Conservation (phyloP, 2,329 filamentous ascomycete species). For the Didymosphaeria variabile region DNA sequence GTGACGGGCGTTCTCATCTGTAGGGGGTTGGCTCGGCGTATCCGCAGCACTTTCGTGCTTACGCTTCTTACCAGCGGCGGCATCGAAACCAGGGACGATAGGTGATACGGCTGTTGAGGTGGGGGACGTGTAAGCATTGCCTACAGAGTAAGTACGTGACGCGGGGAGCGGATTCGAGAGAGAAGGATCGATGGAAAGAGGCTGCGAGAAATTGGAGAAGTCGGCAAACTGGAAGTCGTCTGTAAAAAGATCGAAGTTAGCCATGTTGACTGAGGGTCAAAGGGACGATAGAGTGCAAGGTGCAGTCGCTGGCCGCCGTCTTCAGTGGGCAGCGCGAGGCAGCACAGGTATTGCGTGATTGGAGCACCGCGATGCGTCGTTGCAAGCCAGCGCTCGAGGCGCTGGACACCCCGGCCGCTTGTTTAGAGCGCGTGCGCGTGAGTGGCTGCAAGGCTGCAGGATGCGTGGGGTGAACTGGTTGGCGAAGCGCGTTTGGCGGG, state of each 20-base stretch:
- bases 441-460: constrained; percentile 32
- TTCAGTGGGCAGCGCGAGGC: constrained; percentile 29
- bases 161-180: constrained; percentile 41
- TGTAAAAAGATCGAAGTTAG: constrained; percentile 49
- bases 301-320: constrained; percentile 22
- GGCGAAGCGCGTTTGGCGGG: constrained; percentile 37
- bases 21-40: constrained; percentile 41
- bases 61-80: constrained; percentile 55
- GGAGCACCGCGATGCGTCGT: constrained; percentile 27
- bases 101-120: constrained; percentile 41
- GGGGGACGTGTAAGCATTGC: constrained; percentile 40
- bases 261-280: constrained; percentile 31
- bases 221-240: constrained; percentile 58
- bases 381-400: constrained; percentile 20
- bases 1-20: constrained; percentile 57
- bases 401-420: constrained; percentile 21
- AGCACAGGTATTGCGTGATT: constrained; percentile 48
- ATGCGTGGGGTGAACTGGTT: constrained; percentile 41
- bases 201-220: constrained; percentile 52
- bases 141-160: constrained; percentile 21
- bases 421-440: constrained; percentile 22
- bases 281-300: constrained; percentile 18
- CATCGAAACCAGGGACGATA: constrained; percentile 37
- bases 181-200: constrained; percentile 41
- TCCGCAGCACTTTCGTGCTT: constrained; percentile 51